Percentiles rank a stretch among this genome's conserved stretches.
phyloP scores from a whole-genome alignment of 208 protist genomes.

The Crithidia bombi region DNA sequence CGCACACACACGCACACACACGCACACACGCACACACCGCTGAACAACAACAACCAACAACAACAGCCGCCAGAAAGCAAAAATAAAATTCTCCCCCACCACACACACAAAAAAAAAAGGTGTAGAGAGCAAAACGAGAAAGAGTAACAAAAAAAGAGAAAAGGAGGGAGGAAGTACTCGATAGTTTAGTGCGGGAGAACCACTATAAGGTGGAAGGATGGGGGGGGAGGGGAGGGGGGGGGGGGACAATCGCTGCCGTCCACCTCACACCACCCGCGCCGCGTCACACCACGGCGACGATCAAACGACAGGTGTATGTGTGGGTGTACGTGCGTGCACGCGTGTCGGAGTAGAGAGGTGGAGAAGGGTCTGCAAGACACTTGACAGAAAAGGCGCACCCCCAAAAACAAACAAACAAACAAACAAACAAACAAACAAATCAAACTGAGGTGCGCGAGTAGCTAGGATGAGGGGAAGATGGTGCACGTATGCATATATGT shows the following conservation, averaged over 20 bases:
- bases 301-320: too few species aligned
- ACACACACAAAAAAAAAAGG: constrained; percentile 1
- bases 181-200: too few species aligned
- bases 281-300: too few species aligned
- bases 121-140: background rate
- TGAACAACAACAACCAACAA: background rate
- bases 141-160: background rate
- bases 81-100: constrained; percentile 9
- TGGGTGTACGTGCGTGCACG: too few species aligned
- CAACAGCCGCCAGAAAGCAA: constrained; percentile 11
- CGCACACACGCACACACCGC: background rate
- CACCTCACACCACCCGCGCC: too few species aligned
- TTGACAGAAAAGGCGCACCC: background rate
- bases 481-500: too few species aligned
- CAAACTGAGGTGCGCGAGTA: background rate
- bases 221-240: too few species aligned
- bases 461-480: background rate
- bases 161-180: background rate
- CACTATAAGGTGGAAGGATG: too few species aligned
- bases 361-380: too few species aligned
- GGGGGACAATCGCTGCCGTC: too few species aligned
- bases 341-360: too few species aligned
- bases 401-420: background rate
- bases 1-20: constrained; percentile 21
- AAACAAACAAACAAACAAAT: constrained; percentile 9